Base-by-base conservation (phyloP, 371 early-diverging fungal genomes). In the Haplosporangium sp. region DNA sequence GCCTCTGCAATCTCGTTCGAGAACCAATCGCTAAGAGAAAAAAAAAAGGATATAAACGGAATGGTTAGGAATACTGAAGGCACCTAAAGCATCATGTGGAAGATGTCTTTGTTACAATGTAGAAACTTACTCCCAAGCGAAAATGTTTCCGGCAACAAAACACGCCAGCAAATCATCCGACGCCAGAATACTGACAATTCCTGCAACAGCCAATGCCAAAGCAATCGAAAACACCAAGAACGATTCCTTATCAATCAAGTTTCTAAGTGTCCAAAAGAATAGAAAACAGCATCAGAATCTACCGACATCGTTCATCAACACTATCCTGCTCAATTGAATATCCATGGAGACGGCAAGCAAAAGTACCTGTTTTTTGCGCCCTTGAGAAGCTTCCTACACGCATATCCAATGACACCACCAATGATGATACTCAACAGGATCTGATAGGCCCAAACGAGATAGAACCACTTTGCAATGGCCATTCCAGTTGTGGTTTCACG, bases 81-180 rank as follows among this genome's bases (percentile, higher is more conserved):
- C 29, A 29, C 29, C 4, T 4, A 29, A 29, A 29, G 29, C 29
- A 2, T 29, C 29, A 1, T 29, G 4, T 29, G 29, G 29, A 29
- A 29, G 29, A 4, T 29, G 4, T 4, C 29, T 29, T 29, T 58
- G 7, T 1, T 42, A 6, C 1, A 14, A 42, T 29, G 29, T 16
- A 9, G 0, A 12, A 37, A 73, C 85, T 66, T 81, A 83, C 85
- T 95, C 92, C 94, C 95, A 96, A 6, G 95, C 89, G 55, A 97
- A 92, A 8, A 91, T 86, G 68, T 93, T 92, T 9, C 99, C 99
- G 7, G 95, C 94, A 55, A 96, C 85, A 83, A 98, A 97, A 61
- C 92, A 91, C 43, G 96, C 95, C 14, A 99, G 80, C n/a, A 99
- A 83, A 64, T 95, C 96, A 75, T 96, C 96, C 55, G 93, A 91